These are phyloP conservation scores for Macadamia integrifolia DNA, from an alignment of 164 flowering plant species.

Conservation along the genomic window DNA sequence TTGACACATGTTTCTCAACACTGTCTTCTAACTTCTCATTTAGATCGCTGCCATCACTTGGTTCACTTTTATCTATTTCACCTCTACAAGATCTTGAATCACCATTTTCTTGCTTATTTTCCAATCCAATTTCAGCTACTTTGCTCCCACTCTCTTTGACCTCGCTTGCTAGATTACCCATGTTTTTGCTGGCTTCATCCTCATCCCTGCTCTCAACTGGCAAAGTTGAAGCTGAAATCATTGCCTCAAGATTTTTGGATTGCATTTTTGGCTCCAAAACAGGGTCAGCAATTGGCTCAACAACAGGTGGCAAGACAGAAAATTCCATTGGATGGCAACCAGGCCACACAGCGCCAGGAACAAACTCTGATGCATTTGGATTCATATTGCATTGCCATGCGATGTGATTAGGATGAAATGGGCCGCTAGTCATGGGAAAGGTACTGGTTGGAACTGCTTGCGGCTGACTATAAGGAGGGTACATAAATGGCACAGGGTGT, in stretches of 20 bases:
- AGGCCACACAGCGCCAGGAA: constrained; percentile 71
- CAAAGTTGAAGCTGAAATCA: constrained; percentile 26
- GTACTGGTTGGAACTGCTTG: constrained; percentile 53
- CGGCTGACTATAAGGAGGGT: constrained; percentile 65
- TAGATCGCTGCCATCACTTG: constrained; percentile 9
- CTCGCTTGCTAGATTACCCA: constrained; percentile 24
- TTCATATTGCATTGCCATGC: constrained; percentile 75
- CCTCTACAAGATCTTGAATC: constrained; percentile 14
- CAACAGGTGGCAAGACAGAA: constrained; percentile 51
- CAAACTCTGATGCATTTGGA: constrained; percentile 55
- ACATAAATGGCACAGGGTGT: constrained; percentile 71
- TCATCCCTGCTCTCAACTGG: constrained; percentile 39
- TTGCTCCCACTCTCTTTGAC: constrained; percentile 25
- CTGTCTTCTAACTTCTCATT: constrained; percentile 28
- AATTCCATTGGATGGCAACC: constrained; percentile 65
- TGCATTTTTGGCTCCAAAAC: constrained; percentile 31
- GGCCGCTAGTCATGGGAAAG: constrained; percentile 43
- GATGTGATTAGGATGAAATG: constrained; percentile 68
- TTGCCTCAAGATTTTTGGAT: constrained; percentile 24
- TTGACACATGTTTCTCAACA: constrained; percentile 24
- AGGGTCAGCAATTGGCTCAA: constrained; percentile 44
- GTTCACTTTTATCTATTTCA: constrained; percentile 25
- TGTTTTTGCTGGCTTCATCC: constrained; percentile 41
- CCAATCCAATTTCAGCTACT: constrained; percentile 24
- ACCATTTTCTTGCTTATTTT: constrained; percentile 29